Conservation (phyloP, 768 basidiomycete genomes). For the Lactarius tabidus region DNA sequence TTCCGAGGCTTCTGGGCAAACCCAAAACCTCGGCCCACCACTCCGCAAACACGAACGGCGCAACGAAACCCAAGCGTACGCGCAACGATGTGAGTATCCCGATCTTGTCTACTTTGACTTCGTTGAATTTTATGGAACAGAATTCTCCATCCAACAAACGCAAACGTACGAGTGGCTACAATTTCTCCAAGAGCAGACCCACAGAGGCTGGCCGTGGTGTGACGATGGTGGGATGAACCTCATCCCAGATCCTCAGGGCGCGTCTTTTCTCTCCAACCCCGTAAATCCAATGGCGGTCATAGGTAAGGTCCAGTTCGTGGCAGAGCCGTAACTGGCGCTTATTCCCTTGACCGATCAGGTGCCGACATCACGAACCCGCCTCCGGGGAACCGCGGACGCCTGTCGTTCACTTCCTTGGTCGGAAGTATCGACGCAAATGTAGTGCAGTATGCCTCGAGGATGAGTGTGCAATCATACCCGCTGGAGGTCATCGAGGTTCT, state of each 20-base stretch:
- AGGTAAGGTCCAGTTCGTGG: slow-evolving; percentile 42
- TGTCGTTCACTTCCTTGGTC: slow-evolving; percentile 76
- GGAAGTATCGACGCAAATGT: slow-evolving; percentile 71
- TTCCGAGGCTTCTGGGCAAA: no score
- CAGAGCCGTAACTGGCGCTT: neutral
- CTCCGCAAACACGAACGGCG: no score
- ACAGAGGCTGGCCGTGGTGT: neutral
- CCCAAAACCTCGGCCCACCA: no score
- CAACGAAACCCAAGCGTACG: no score
- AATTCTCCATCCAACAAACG: no score
- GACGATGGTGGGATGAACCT: no score
- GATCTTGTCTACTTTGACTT: no score
- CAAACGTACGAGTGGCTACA: neutral
- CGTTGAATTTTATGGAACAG: no score
- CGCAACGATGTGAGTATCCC: no score
- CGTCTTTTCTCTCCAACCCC: slow-evolving; percentile 62
- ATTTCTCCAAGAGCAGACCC: neutral
- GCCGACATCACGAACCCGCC: slow-evolving; percentile 87
- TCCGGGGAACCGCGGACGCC: slow-evolving; percentile 57
- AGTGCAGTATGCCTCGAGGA: slow-evolving; percentile 61
- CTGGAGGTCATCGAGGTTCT: slow-evolving; percentile 75
- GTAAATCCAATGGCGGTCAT: slow-evolving; percentile 72
- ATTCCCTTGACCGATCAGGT: slow-evolving; percentile 29
- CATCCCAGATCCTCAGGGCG: slow-evolving; percentile 62
- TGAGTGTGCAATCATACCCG: slow-evolving; percentile 58